phyloP scores from a whole-genome alignment of 2,329 filamentous ascomycete species.

The Claviceps africana region DNA sequence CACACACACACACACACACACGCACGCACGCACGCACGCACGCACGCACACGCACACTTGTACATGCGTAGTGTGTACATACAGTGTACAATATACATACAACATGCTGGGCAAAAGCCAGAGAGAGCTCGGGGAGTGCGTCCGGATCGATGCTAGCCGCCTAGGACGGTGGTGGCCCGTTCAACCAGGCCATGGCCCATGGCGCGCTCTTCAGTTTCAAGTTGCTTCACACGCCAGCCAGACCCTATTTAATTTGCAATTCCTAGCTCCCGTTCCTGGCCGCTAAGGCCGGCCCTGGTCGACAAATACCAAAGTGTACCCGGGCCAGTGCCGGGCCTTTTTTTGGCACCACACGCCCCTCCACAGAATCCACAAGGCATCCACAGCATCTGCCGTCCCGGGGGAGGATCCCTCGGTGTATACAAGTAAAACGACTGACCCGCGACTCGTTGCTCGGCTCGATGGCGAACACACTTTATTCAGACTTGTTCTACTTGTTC shows the following conservation, averaged over 20 bases:
- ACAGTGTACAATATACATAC: too few relatives aligned
- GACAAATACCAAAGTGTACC: slow-evolving; percentile 12
- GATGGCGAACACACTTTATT: slow-evolving; percentile 4
- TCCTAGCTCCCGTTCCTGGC: slow-evolving; percentile 25
- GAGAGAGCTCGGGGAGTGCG: too few relatives aligned
- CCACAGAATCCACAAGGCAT: slow-evolving; percentile 12
- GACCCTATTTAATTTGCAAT: slow-evolving; percentile 4
- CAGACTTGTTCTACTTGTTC: neutral
- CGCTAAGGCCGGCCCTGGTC: slow-evolving; percentile 22
- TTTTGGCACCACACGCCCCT: slow-evolving; percentile 33
- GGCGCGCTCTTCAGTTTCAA: slow-evolving; percentile 4
- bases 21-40: too few relatives aligned
- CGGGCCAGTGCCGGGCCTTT: slow-evolving; percentile 35
- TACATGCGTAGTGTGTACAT: too few relatives aligned
- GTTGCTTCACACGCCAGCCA: slow-evolving; percentile 1
- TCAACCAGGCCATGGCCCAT: neutral
- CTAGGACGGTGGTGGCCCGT: slow-evolving; percentile 2
- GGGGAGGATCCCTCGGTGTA: slow-evolving; percentile 21
- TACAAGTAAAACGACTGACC: slow-evolving; percentile 32
- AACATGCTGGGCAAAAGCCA: too few relatives aligned
- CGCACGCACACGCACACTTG: too few relatives aligned
- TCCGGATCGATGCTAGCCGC: slow-evolving; percentile 6
- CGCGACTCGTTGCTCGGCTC: slow-evolving; percentile 20
- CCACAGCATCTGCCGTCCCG: slow-evolving; percentile 28
- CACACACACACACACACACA: too few relatives aligned